Percentiles rank a stretch among this genome's conserved stretches.
phyloP scores from a whole-genome alignment of 202 grass and related monocot species.

The Panicum hallii region DNA sequence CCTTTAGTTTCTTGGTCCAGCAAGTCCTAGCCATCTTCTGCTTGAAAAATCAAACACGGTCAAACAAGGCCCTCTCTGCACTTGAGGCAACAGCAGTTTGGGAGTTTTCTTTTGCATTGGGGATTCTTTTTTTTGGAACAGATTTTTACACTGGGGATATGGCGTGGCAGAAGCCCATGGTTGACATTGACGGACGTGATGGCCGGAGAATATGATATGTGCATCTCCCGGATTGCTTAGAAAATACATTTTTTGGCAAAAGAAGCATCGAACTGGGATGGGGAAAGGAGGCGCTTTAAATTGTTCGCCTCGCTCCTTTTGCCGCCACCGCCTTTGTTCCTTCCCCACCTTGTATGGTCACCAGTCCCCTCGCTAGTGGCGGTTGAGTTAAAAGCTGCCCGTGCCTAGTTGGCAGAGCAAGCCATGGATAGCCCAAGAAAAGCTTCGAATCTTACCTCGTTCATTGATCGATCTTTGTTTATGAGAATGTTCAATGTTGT shows the following conservation, averaged over 20 bases:
- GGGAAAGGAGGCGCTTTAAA: slow-evolving; percentile 32
- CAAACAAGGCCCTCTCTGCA: background rate
- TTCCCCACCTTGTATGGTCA: slow-evolving; percentile 66
- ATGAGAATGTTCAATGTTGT: background rate
- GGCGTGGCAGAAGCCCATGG: slow-evolving; percentile 1
- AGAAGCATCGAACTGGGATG: slow-evolving; percentile 35
- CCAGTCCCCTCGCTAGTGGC: slow-evolving; percentile 53
- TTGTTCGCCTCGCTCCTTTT: slow-evolving; percentile 50
- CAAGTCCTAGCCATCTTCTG: background rate
- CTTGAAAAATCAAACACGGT: background rate
- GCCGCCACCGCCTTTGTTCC: slow-evolving; percentile 62
- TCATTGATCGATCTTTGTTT: background rate
- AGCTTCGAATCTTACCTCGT: slow-evolving; percentile 21
- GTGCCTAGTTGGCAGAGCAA: slow-evolving; percentile 50
- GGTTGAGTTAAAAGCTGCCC: slow-evolving; percentile 63
- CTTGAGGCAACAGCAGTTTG: background rate
- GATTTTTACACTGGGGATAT: background rate
- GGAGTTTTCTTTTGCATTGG: background rate
- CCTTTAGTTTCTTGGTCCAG: background rate
- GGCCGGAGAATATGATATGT: slow-evolving; percentile 42
- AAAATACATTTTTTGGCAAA: slow-evolving; percentile 38
- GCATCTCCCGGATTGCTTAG: slow-evolving; percentile 39
- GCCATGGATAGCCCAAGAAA: slow-evolving; percentile 25
- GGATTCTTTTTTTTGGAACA: background rate
- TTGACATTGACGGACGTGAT: slow-evolving; percentile 40